These are phyloP conservation scores for Yamadazyma blattariae DNA, from an alignment of 1,139 yeast species.

Conservation along the genomic window DNA sequence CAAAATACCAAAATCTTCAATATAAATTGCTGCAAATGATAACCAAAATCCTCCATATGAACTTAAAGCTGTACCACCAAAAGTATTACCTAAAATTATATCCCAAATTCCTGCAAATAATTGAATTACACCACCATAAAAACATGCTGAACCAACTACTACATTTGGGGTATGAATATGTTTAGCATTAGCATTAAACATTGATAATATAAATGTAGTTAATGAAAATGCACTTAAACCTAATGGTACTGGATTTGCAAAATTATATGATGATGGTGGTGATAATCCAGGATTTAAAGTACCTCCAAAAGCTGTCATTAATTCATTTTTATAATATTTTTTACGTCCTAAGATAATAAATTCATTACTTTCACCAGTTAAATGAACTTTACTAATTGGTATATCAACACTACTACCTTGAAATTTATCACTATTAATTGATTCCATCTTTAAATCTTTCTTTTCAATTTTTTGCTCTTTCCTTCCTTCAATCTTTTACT, in stretches of 20 bases:
- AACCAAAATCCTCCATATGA: constrained; percentile 80
- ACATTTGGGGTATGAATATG: constrained; percentile 35
- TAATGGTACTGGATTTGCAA: constrained; percentile 61
- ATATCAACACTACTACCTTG: constrained; percentile 6
- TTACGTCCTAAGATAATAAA: constrained; percentile 27
- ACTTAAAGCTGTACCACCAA: constrained; percentile 61
- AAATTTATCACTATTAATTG: constrained; percentile 8
- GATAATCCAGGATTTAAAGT: constrained; percentile 34
- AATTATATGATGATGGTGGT: constrained; percentile 21
- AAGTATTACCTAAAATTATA: constrained; percentile 61
- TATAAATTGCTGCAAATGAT: constrained; percentile 56
- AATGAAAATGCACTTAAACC: constrained; percentile 55
- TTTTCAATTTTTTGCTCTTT: too few species aligned
- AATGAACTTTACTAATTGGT: constrained; percentile 18
- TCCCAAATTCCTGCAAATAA: constrained; percentile 68
- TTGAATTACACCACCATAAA: constrained; percentile 64
- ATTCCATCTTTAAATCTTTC: constrained; percentile 1
- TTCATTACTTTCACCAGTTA: constrained; percentile 22
- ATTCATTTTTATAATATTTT: constrained; percentile 29
- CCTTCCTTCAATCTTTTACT: too few species aligned
- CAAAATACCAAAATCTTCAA: constrained; percentile 54
- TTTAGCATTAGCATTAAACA: constrained; percentile 39
- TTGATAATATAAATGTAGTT: constrained; percentile 47
- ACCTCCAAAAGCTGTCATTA: constrained; percentile 68
- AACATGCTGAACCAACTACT: constrained; percentile 41